Evolutionary conservation across 1,139 yeast genomes (phyloP), one percentile per base, ranked within the genome.

Genomic region (Arxiozyma bovina): DNA sequence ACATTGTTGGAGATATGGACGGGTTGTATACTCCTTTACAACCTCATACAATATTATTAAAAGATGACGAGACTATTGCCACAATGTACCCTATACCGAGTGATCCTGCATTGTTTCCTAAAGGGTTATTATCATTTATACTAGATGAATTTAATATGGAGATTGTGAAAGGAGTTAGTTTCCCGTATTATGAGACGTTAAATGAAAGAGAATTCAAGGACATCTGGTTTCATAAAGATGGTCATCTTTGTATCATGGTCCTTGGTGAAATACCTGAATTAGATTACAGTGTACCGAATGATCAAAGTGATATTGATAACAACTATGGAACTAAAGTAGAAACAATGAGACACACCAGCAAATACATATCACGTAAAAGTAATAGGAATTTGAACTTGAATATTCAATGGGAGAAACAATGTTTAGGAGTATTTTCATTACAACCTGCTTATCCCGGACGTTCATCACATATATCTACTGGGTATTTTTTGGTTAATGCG

Each of bases 61-160:
- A 87, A 66, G 97, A 91, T 69, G 93, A 93, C 12, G 91, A 87
- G 63, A 89, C 96, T 0, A 83, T 91, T 0, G 97, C 97, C 1
- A 90, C 97, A 6, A 84, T 91, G 57, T 89, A 89, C 65, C 97
- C 99, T 2, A 80, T 93, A 21, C 77, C 81, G 27, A 76, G 83
- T 0, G 75, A 74, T 27, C 73, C 77, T 51, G 80, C 77, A 27
- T 68, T 72, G 49, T 73, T 93, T 18, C 98, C 98, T 0, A 80
- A 80, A 2, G 94, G 90, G 0, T 74, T 93, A 27, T 70, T 89
- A 50, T 86, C 87, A 23, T 90, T 91, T 66, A 69, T 93, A 45
- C 83, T 94, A 61, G 97, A 90, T 65, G 98, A 93, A 73, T 86
- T 87, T 72, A 93, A 93, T 68, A 85, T 87, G 83, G 99, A 93